Percentiles rank a stretch among this genome's conserved stretches.
phyloP scores from a whole-genome alignment of 495 filamentous ascomycete species.

The Talaromyces borbonicus region DNA sequence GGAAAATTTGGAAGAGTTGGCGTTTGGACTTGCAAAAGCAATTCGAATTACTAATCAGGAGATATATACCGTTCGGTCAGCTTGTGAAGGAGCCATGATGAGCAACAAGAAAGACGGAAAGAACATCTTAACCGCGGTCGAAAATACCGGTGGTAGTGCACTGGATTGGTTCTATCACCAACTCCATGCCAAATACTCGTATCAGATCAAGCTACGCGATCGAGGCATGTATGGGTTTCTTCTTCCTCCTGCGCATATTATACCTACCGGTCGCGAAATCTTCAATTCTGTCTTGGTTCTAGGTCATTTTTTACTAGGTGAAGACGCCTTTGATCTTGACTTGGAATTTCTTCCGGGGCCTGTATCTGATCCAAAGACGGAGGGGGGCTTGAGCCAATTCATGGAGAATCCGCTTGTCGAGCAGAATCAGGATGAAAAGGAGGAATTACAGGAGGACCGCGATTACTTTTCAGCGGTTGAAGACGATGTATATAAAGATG shows the following conservation, averaged over 20 bases:
- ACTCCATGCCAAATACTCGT: conserved; percentile 69
- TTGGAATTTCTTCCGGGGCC: conserved; percentile 2
- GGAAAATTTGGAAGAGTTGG: conserved; percentile 87
- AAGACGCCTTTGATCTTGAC: conserved; percentile 19
- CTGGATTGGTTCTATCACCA: conserved; percentile 97
- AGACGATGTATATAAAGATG: conserved; percentile 6
- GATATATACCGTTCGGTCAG: conserved; percentile 69
- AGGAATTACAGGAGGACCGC: neutral
- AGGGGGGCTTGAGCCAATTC: neutral
- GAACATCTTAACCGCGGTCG: conserved; percentile 11
- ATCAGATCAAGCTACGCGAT: conserved; percentile 92
- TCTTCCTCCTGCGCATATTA: conserved; percentile 74
- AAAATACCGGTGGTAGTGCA: conserved; percentile 61
- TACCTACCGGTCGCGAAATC: conserved; percentile 82
- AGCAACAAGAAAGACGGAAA: conserved; percentile 6
- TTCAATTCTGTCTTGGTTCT: conserved; percentile 74
- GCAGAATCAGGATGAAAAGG: neutral
- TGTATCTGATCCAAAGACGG: neutral
- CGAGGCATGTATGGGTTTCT: conserved; percentile 93
- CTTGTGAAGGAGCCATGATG: conserved; percentile 72
- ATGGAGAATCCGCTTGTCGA: neutral
- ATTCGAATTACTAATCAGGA: conserved; percentile 70
- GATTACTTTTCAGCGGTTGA: conserved; percentile 3
- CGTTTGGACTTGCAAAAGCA: conserved; percentile 78
- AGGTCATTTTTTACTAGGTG: conserved; percentile 58